These are phyloP conservation scores for Picea abies DNA, from an alignment of 83 land plant genomes.

Conservation along the genomic window DNA sequence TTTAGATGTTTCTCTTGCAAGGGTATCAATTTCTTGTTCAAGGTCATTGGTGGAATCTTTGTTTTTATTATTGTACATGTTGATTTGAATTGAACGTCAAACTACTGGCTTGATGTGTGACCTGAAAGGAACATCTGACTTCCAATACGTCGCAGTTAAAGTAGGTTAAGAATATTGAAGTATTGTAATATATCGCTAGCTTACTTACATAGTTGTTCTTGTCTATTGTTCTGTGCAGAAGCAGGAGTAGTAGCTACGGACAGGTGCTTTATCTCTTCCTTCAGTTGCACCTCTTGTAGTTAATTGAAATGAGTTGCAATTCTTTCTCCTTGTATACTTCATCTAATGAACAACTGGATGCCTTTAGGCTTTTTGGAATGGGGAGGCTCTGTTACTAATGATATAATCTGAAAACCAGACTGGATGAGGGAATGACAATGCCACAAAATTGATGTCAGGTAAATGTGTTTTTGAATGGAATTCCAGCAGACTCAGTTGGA, in stretches of 20 bases:
- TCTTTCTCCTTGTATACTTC: background rate
- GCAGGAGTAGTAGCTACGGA: background rate
- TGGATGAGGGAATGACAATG: background rate
- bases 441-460: background rate
- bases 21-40: too few species aligned
- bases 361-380: background rate
- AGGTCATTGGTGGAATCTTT: too few species aligned
- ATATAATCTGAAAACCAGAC: background rate
- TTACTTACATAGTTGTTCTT: background rate
- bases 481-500: constrained; percentile 23
- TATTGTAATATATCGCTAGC: background rate
- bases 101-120: background rate
- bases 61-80: too few species aligned
- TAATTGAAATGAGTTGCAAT: background rate
- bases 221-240: background rate
- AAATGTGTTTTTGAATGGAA: background rate
- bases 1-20: too few species aligned
- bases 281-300: background rate
- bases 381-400: background rate
- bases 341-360: background rate
- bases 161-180: too few species aligned
- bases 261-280: background rate
- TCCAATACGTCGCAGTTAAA: too few species aligned
- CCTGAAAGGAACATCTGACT: background rate
- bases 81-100: too few species aligned